Conservation (phyloP, 2,329 filamentous ascomycete genomes). For the Ascochyta viciae-villosae region DNA sequence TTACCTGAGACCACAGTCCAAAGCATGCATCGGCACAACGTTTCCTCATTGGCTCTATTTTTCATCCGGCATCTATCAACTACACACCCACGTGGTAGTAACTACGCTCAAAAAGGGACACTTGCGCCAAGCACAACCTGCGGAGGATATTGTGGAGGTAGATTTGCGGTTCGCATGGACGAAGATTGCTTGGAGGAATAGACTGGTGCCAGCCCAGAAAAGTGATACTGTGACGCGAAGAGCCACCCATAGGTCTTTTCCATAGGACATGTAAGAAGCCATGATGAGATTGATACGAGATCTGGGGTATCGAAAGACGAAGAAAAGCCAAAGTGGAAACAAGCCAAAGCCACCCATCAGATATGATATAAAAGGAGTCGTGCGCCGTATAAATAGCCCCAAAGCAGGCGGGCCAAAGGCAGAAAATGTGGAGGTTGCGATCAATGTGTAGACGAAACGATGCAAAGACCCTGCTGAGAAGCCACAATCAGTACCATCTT, state of each 20-base stretch:
- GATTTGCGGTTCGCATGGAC: too few species aligned
- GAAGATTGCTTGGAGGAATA: too few species aligned
- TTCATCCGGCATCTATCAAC: too few species aligned
- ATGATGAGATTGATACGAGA: neutral
- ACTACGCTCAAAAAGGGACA: too few species aligned
- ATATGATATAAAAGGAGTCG: conserved; percentile 1
- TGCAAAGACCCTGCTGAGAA: neutral
- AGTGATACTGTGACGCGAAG: neutral
- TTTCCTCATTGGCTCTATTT: too few species aligned
- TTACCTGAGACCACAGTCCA: too few species aligned
- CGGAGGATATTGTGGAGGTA: too few species aligned
- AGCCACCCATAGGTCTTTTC: neutral
- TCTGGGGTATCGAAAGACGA: conserved; percentile 14
- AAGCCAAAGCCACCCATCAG: neutral
- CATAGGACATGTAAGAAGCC: neutral
- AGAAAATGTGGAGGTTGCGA: neutral
- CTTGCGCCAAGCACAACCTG: too few species aligned
- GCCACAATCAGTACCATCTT: conserved; percentile 5
- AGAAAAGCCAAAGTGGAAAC: neutral
- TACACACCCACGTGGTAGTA: too few species aligned
- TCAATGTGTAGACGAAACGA: neutral
- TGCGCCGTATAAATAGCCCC: neutral
- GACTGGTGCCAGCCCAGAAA: too few species aligned
- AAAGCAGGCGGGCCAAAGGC: neutral
- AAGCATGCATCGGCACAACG: too few species aligned